phyloP scores from a whole-genome alignment of 2,329 filamentous ascomycete species.

The Ophiostoma australiae region DNA sequence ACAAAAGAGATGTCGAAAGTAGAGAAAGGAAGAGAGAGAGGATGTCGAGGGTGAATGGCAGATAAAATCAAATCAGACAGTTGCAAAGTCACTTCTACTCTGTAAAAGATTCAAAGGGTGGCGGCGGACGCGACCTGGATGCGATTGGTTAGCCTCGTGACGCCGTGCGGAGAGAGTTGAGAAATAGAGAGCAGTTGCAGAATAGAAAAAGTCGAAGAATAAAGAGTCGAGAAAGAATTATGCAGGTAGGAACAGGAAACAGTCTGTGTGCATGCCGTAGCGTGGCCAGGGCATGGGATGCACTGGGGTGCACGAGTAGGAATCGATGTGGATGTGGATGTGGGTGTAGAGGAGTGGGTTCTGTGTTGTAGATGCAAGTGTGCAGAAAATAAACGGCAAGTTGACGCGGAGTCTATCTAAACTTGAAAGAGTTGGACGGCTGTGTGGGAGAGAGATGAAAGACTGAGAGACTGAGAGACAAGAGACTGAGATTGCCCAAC shows the following conservation, averaged over 20 bases:
- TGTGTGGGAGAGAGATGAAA: neutral
- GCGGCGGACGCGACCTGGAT: constrained; percentile 27
- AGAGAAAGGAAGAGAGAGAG: neutral
- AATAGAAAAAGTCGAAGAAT: neutral
- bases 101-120: constrained; percentile 20
- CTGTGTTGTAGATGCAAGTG: neutral
- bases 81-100: neutral
- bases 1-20: neutral
- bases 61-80: neutral
- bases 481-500: neutral
- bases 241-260: neutral
- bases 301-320: neutral
- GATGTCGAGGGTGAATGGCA: neutral
- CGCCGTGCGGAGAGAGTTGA: constrained; percentile 20
- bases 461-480: neutral
- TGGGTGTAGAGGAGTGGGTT: neutral
- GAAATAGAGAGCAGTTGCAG: neutral
- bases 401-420: neutral
- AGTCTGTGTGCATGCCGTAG: constrained; percentile 1
- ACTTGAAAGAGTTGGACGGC: neutral
- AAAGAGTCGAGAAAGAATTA: neutral
- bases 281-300: constrained; percentile 7
- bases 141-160: constrained; percentile 30
- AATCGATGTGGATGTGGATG: neutral
- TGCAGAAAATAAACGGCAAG: neutral